These are phyloP conservation scores for Phytophthora sp. DNA, from an alignment of 352 stramenopile genomes.

Conservation along the genomic window DNA sequence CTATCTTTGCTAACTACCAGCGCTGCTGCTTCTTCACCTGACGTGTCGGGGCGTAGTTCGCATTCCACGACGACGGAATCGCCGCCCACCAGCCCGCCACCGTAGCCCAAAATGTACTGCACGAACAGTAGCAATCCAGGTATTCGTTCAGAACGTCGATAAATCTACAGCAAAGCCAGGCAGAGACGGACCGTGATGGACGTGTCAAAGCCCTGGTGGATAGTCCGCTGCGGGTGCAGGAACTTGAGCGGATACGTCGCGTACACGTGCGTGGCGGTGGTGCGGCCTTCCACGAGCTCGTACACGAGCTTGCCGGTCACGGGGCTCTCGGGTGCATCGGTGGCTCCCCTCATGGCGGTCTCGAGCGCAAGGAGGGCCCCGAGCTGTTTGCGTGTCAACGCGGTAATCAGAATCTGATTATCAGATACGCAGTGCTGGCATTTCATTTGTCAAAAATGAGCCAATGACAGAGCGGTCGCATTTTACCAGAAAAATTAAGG, in stretches of 20 bases:
- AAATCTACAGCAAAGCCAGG: background rate
- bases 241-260: slow-evolving; percentile 90
- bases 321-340: background rate
- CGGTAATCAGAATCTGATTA: slow-evolving; percentile 18
- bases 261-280: slow-evolving; percentile 73
- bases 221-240: slow-evolving; percentile 69
- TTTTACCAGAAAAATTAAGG: no score
- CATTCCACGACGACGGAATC: slow-evolving; percentile 76
- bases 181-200: slow-evolving; percentile 62
- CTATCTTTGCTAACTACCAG: background rate
- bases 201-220: slow-evolving; percentile 69
- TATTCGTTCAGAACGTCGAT: background rate
- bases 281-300: slow-evolving; percentile 67
- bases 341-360: slow-evolving; percentile 1
- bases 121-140: background rate
- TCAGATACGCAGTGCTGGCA: slow-evolving; percentile 5
- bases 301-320: slow-evolving; percentile 68
- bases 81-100: slow-evolving; percentile 79
- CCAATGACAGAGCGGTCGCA: slow-evolving; percentile 1
- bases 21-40: slow-evolving; percentile 51
- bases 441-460: slow-evolving; percentile 6
- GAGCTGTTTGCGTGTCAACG: slow-evolving; percentile 25
- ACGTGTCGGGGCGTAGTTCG: slow-evolving; percentile 42
- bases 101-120: slow-evolving; percentile 87
- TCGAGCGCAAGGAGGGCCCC: background rate